These are phyloP conservation scores for Globisporangium paddicum DNA, from an alignment of 352 stramenopile species.

Conservation along the genomic window DNA sequence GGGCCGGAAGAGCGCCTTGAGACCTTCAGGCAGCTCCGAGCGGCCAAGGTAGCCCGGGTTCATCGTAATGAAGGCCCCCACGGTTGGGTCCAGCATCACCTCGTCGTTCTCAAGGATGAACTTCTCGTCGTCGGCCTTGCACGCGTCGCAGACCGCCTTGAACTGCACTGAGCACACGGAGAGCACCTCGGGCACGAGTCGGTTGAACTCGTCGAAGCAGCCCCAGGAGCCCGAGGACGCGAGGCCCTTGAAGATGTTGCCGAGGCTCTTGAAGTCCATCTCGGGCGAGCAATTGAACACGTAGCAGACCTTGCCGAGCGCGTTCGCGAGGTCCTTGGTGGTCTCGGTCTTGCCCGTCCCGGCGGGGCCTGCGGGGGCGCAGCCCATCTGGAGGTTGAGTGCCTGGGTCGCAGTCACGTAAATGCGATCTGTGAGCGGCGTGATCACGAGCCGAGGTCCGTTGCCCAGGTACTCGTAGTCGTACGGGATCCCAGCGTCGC, in stretches of 20 bases:
- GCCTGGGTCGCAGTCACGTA: slow-evolving; percentile 96
- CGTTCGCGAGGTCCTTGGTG: slow-evolving; percentile 94
- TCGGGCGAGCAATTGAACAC: slow-evolving; percentile 96
- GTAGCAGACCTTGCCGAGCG: slow-evolving; percentile 94
- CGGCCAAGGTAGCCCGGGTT: slow-evolving; percentile 95
- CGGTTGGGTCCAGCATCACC: slow-evolving; percentile 88
- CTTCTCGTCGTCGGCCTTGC: slow-evolving; percentile 90
- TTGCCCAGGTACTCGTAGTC: slow-evolving; percentile 98
- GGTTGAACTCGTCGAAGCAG: slow-evolving; percentile 97
- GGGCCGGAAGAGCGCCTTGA: slow-evolving; percentile 94
- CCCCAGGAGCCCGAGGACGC: slow-evolving; percentile 93
- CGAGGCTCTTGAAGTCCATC: slow-evolving; percentile 95
- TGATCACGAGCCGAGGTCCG: slow-evolving; percentile 93
- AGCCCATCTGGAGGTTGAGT: slow-evolving; percentile 91
- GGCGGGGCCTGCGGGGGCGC: slow-evolving; percentile 72
- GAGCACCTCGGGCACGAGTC: slow-evolving; percentile 92
- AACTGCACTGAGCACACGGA: slow-evolving; percentile 95
- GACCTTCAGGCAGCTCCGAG: slow-evolving; percentile 92
- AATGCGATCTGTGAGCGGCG: slow-evolving; percentile 94
- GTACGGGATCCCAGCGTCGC: slow-evolving; percentile 92
- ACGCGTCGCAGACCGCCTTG: slow-evolving; percentile 94
- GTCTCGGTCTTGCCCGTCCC: slow-evolving; percentile 94
- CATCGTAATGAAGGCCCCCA: slow-evolving; percentile 97
- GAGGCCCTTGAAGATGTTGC: slow-evolving; percentile 97
- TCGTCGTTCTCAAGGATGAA: slow-evolving; percentile 95